These are phyloP conservation scores for Talaromyces piceae DNA, from an alignment of 2,329 filamentous ascomycete species.

Conservation along the genomic window DNA sequence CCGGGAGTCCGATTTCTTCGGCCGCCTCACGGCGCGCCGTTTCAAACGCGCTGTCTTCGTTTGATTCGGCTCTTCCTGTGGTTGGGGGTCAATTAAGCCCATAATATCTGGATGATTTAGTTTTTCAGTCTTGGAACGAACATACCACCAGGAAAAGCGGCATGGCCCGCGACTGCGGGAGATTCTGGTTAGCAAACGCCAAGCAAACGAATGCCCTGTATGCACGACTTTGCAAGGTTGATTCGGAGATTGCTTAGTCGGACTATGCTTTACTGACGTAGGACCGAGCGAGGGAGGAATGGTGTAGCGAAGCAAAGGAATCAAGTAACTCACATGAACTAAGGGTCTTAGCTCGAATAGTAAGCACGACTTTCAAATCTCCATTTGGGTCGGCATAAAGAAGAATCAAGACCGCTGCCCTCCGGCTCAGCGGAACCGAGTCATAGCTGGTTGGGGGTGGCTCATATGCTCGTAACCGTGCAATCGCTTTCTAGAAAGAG, in stretches of 20 bases:
- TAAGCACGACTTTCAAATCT: slow-evolving; percentile 62
- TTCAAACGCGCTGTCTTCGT: slow-evolving; percentile 56
- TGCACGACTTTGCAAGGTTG: background rate
- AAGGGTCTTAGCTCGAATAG: slow-evolving; percentile 52
- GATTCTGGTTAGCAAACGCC: background rate
- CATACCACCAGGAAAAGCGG: slow-evolving; percentile 73
- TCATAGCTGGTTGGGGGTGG: slow-evolving; percentile 53
- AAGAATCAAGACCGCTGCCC: slow-evolving; percentile 80
- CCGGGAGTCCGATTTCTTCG: slow-evolving; percentile 85
- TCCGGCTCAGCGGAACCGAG: slow-evolving; percentile 52
- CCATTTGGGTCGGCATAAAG: slow-evolving; percentile 78
- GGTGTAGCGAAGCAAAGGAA: background rate
- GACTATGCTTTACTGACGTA: background rate
- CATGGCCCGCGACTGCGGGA: slow-evolving; percentile 62
- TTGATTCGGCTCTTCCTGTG: slow-evolving; percentile 48
- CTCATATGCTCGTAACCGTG: slow-evolving; percentile 48
- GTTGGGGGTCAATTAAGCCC: background rate
- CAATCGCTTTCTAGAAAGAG: slow-evolving; percentile 42
- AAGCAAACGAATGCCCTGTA: background rate
- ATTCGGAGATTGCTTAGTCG: background rate
- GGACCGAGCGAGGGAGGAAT: background rate
- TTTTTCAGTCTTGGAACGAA: background rate
- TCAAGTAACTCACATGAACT: slow-evolving; percentile 43
- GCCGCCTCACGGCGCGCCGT: slow-evolving; percentile 83
- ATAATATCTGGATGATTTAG: background rate